A percentile compares a stretch with the other conserved stretches of the same genome.
Evolutionary conservation across 139 green algal species (phyloP).

Genomic region (Tetradesmus lagerheimii): DNA sequence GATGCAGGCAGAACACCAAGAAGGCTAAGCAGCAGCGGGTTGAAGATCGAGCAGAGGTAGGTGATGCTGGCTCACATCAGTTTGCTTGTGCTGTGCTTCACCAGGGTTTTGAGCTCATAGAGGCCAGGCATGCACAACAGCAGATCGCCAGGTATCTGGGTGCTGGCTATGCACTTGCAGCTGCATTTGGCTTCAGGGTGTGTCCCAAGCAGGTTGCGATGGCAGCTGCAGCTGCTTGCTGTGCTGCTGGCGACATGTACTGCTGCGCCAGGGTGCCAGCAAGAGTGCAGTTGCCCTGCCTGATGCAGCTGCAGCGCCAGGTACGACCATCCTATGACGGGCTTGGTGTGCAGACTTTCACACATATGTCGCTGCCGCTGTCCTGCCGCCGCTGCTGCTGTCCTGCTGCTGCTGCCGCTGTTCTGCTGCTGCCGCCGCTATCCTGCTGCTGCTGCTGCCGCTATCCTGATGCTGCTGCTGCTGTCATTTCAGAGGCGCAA

Average conservation of each 20-base stretch:
- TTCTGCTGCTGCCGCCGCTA: conserved; percentile 1
- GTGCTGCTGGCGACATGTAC: not conserved
- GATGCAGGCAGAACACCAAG: conserved; percentile 61
- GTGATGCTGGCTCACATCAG: not conserved
- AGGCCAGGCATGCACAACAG: not conserved
- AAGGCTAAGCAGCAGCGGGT: conserved; percentile 60
- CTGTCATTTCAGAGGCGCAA: conserved; percentile 57
- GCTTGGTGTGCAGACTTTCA: too few species aligned
- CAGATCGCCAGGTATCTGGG: not conserved
- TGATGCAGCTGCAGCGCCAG: too few species aligned
- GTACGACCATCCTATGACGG: too few species aligned
- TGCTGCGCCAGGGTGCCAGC: not conserved
- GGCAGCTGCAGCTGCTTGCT: not conserved
- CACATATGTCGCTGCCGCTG: not conserved
- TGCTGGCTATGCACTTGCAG: not conserved
- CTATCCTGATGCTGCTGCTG: not conserved
- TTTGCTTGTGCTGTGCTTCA: not conserved
- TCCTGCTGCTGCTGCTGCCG: conserved; percentile 6
- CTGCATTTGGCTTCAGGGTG: not conserved
- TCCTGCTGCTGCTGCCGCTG: not conserved
- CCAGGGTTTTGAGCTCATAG: not conserved
- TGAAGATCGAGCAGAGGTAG: conserved; percentile 69
- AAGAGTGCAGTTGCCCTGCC: too few species aligned
- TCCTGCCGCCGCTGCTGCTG: not conserved
- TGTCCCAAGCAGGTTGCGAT: not conserved